A percentile compares a stretch with the other conserved stretches of the same genome.
Evolutionary conservation across 768 basidiomycete species (phyloP).

Genomic region (Mycena rosella): DNA sequence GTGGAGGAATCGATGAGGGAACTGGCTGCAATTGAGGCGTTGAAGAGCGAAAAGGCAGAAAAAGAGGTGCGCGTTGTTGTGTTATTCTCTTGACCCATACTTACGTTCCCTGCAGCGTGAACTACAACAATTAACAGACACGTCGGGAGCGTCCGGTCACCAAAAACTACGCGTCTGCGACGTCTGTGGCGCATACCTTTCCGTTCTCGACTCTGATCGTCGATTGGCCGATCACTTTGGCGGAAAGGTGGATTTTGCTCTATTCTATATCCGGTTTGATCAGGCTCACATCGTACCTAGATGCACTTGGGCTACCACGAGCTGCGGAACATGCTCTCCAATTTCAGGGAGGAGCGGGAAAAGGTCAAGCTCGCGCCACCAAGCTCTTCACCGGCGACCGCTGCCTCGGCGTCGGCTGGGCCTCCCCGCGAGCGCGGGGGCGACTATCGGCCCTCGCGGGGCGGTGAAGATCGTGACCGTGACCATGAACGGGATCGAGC

Average conservation of each 20-base stretch:
- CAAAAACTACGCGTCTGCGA: conserved; percentile 99
- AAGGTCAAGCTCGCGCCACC: conserved; percentile 75
- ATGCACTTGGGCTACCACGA: conserved; percentile 99
- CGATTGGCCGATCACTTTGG: conserved; percentile 99
- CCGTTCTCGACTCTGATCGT: conserved; percentile 97
- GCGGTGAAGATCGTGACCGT: conserved; percentile 67
- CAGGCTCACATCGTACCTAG: conserved; percentile 55
- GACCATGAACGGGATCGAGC: conserved; percentile 72
- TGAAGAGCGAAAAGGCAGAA: conserved; percentile 95
- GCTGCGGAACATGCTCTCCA: conserved; percentile 91
- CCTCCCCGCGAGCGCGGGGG: conserved; percentile 53
- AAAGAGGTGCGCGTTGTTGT: conserved; percentile 77
- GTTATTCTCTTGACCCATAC: conserved; percentile 19
- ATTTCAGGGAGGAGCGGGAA: conserved; percentile 93
- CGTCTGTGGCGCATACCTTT: conserved; percentile 99
- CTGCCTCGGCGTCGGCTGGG: conserved; percentile 55
- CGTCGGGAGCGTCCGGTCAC: conserved; percentile 99
- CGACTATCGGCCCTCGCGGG: conserved; percentile 72
- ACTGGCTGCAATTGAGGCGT: conserved; percentile 95
- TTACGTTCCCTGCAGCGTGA: conserved; percentile 73
- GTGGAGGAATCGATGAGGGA: conserved; percentile 99
- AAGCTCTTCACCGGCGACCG: conserved; percentile 53
- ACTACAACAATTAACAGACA: conserved; percentile 95
- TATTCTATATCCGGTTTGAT: conserved; percentile 43
- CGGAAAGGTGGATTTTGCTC: conserved; percentile 85